Evolutionary conservation across 2,329 filamentous ascomycete species (phyloP).

Genomic region (Apiospora hydei): DNA sequence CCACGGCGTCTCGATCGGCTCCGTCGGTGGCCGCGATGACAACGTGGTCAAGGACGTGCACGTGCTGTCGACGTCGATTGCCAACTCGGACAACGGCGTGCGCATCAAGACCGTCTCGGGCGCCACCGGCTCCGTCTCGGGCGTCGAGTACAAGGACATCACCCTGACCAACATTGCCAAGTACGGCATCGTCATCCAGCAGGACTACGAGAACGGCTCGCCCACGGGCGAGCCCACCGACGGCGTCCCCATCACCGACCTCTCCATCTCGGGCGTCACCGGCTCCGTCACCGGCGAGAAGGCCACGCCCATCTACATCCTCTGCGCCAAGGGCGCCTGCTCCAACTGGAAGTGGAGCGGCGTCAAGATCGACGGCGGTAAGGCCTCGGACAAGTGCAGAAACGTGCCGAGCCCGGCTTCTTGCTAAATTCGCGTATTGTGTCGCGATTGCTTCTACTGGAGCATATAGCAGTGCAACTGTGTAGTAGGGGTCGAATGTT

Average conservation of each 20-base stretch:
- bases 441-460: neutral
- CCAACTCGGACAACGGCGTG: constrained; percentile 61
- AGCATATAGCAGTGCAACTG: neutral
- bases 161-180: constrained; percentile 55
- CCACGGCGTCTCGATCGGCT: constrained; percentile 67
- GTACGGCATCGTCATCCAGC: constrained; percentile 65
- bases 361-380: constrained; percentile 48
- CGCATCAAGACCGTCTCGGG: constrained; percentile 64
- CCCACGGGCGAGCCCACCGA: constrained; percentile 51
- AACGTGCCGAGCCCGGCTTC: constrained; percentile 46
- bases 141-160: constrained; percentile 62
- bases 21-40: constrained; percentile 61
- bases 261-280: constrained; percentile 49
- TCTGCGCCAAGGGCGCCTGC: constrained; percentile 47
- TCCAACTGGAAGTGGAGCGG: constrained; percentile 45
- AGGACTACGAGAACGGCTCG: constrained; percentile 48
- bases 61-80: constrained; percentile 56
- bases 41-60: constrained; percentile 62
- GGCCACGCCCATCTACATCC: constrained; percentile 45
- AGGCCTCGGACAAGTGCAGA: constrained; percentile 65
- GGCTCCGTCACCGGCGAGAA: constrained; percentile 44
- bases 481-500: neutral
- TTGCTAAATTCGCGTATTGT: constrained; percentile 29
- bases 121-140: constrained; percentile 58
- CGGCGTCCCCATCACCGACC: constrained; percentile 53